Percentiles rank a stretch among this genome's conserved stretches.
These are phyloP conservation scores for Anthracocystis walkeri DNA, from an alignment of 1,284 basidiomycete genomes.

Conservation along the genomic window DNA sequence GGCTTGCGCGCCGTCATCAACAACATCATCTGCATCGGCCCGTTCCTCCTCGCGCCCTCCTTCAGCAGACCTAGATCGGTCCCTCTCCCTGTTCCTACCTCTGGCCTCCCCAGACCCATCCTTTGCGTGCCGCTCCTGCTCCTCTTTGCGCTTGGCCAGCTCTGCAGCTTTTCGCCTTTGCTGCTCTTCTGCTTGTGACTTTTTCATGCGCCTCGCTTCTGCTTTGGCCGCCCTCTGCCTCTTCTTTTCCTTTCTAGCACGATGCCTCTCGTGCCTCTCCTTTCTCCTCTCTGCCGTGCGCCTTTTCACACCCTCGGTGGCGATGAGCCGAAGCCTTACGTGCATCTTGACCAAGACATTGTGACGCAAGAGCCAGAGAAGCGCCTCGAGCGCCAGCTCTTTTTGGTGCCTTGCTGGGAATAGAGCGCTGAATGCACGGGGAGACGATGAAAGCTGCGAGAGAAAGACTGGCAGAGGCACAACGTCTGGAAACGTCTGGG, in stretches of 20 bases:
- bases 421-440: slow-evolving; percentile 42
- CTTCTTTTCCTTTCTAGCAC: slow-evolving; percentile 27
- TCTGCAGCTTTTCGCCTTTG: slow-evolving; percentile 25
- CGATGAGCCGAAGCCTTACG: slow-evolving; percentile 85
- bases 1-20: background rate
- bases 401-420: slow-evolving; percentile 47
- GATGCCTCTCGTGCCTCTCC: slow-evolving; percentile 37
- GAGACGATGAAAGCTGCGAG: slow-evolving; percentile 45
- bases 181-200: slow-evolving; percentile 34
- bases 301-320: slow-evolving; percentile 79
- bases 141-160: slow-evolving; percentile 4
- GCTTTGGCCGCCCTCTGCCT: slow-evolving; percentile 20
- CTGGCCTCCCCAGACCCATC: slow-evolving; percentile 17
- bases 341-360: slow-evolving; percentile 88
- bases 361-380: slow-evolving; percentile 91
- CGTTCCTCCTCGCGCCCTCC: background rate
- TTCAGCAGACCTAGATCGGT: slow-evolving; percentile 29
- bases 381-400: slow-evolving; percentile 80
- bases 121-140: slow-evolving; percentile 4
- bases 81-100: slow-evolving; percentile 45
- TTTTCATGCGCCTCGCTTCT: slow-evolving; percentile 30
- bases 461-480: slow-evolving; percentile 74
- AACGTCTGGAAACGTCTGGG: slow-evolving; percentile 77
- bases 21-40: background rate
- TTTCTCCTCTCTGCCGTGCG: slow-evolving; percentile 62